A percentile compares a stretch with the other conserved stretches of the same genome.
Conservation (phyloP, 306 rosid genomes). For the Vigna trinervia region DNA sequence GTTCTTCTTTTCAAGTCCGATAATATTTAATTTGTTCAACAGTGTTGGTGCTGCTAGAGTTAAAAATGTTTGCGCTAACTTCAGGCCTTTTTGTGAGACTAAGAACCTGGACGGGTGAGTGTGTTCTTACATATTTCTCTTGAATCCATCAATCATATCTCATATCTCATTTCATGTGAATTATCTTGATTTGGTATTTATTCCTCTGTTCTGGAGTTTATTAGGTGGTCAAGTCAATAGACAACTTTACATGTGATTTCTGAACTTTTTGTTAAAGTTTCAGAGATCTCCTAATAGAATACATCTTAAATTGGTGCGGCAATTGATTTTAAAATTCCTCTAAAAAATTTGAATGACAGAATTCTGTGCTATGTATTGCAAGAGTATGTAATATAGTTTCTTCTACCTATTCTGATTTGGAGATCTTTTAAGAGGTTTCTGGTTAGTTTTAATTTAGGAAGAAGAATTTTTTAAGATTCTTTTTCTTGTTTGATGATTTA, state of each 20-base stretch:
- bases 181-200: constrained; percentile 1
- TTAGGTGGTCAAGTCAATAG: constrained; percentile 10
- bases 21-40: constrained; percentile 35
- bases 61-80: constrained; percentile 60
- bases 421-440: not conserved
- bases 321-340: not conserved
- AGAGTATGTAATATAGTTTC: not conserved
- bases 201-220: constrained; percentile 10
- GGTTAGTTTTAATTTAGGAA: not conserved
- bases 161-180: not conserved
- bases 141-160: not conserved
- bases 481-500: not conserved
- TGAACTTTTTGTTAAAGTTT: not conserved
- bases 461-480: not conserved
- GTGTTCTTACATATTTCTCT: constrained; percentile 30
- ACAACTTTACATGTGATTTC: constrained; percentile 11
- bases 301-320: not conserved
- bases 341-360: not conserved
- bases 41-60: constrained; percentile 82
- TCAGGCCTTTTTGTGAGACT: constrained; percentile 68
- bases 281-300: not conserved
- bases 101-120: constrained; percentile 79
- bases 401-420: not conserved
- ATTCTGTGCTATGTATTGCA: not conserved
- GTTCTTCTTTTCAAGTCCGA: constrained; percentile 20